A percentile compares a stretch with the other conserved stretches of the same genome.
These are phyloP conservation scores for Mycena filopes DNA, from an alignment of 768 basidiomycete genomes.

Conservation along the genomic window DNA sequence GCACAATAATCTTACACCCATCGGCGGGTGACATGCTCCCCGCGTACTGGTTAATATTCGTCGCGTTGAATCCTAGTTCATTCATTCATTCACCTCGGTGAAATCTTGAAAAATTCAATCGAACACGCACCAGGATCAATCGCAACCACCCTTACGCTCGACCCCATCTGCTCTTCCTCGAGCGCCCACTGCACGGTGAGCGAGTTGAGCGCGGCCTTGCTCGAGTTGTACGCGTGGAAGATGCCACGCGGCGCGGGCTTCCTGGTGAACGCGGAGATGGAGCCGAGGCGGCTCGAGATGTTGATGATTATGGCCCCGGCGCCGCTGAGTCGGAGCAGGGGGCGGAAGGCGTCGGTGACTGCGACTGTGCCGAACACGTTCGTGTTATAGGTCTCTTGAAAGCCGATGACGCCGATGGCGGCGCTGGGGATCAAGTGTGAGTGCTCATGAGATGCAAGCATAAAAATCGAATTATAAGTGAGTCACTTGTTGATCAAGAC, in stretches of 20 bases:
- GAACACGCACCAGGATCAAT: constrained; percentile 15
- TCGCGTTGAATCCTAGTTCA: constrained; percentile 14
- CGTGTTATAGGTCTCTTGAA: background rate
- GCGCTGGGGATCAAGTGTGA: constrained; percentile 2
- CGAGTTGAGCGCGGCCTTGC: constrained; percentile 26
- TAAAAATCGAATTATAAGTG: too few relatives aligned
- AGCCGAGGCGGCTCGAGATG: constrained; percentile 19
- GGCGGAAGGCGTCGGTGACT: constrained; percentile 15
- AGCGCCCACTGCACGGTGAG: constrained; percentile 26
- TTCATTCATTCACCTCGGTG: too few relatives aligned
- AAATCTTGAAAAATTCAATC: too few relatives aligned
- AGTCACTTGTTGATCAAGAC: constrained; percentile 26
- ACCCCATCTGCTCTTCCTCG: constrained; percentile 18
- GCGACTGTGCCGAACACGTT: constrained; percentile 27
- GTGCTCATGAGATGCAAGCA: too few relatives aligned
- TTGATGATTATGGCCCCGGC: constrained; percentile 30
- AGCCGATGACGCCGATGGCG: background rate
- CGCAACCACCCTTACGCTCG: constrained; percentile 16
- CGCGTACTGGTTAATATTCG: constrained; percentile 3
- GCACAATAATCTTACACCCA: background rate
- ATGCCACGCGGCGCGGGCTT: constrained; percentile 2
- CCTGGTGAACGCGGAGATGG: background rate
- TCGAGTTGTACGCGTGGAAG: constrained; percentile 11
- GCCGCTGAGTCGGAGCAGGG: constrained; percentile 16
- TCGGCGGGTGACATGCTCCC: constrained; percentile 3